phyloP scores from a whole-genome alignment of 441 rosid genomes.

The Euphorbia celastroides region DNA sequence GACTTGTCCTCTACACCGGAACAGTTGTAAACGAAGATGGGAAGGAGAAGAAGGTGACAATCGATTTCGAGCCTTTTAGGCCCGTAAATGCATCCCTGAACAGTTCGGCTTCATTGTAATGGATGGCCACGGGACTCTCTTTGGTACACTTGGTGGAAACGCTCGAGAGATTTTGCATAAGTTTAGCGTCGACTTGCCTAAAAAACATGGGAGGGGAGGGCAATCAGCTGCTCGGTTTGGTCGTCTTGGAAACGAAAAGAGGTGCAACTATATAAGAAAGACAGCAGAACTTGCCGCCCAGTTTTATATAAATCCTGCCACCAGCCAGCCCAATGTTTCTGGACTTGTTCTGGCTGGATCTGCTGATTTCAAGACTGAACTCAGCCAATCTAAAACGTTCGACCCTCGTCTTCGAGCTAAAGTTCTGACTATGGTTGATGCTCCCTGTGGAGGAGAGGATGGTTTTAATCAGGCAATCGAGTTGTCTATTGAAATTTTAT shows the following conservation, averaged over 20 bases:
- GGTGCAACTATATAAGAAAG: constrained; percentile 82
- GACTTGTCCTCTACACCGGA: constrained; percentile 84
- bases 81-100: constrained; percentile 75
- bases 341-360: constrained; percentile 93
- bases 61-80: constrained; percentile 76
- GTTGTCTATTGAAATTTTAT: constrained; percentile 67
- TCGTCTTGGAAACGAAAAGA: constrained; percentile 80
- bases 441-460: constrained; percentile 87
- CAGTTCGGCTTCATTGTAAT: constrained; percentile 80
- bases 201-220: constrained; percentile 91
- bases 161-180: constrained; percentile 82
- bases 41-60: constrained; percentile 81
- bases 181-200: constrained; percentile 73
- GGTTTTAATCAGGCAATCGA: constrained; percentile 93
- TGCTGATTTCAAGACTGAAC: constrained; percentile 90
- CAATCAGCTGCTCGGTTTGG: constrained; percentile 87
- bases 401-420: constrained; percentile 87
- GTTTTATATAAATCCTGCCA: constrained; percentile 67
- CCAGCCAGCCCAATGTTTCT: constrained; percentile 84
- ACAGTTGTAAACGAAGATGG: constrained; percentile 78
- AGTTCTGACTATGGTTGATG: constrained; percentile 81
- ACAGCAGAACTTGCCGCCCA: constrained; percentile 88
- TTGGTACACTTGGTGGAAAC: constrained; percentile 74
- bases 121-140: constrained; percentile 88
- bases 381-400: constrained; percentile 87